Base-by-base conservation (phyloP, 1,284 basidiomycete species). In the Anthracocystis setariae region DNA sequence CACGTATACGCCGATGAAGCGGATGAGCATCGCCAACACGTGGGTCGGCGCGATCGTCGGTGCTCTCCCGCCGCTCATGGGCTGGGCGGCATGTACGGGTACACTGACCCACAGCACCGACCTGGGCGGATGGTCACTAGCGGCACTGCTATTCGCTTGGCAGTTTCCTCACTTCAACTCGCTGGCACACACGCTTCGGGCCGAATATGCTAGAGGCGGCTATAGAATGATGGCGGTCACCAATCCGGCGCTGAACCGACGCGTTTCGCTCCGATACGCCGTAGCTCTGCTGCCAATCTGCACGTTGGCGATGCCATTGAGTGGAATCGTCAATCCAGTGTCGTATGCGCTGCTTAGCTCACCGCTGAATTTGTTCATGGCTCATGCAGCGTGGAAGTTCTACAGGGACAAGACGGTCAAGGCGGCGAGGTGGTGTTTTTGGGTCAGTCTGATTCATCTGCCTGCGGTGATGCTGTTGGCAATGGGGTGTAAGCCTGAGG, bases 111-210 rank as follows among this genome's bases (percentile, higher is more conserved):
- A 91, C 0, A 67, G 89, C 50, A 43, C 68, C 2, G 78, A 82
- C 48, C 59, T 78, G 5, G 73, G 76, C 12, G 80, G 51, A 5
- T 81, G 79, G 80, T 53, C 75, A 21, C 61, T 82, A 0, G 80
- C 74, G 2, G 74, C 66, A 3, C 50, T 82, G 25, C 88, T 98
- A 13, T 99, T 90, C 85, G 91, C 91, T 60, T 99, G 96, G 96
- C 96, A 99, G 82, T 98, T 98, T 84, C 95, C 96, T 18, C 96
- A 98, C 84, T 98, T 99, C 86, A 98, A 96, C 84, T 85, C 93
- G 1, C 87, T 98, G n/a, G 90, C 94, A 3, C 89, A 97, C 84
- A 86, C 94, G 47, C 88, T 96, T 13, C 88, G 94, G 24, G 89
- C 88, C 17, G 91, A 91, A 32, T 99, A 99, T 84, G 93, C 95